Evolutionary conservation across 345 rosid species (phyloP).

Genomic region (Hibiscus tridactylites): DNA sequence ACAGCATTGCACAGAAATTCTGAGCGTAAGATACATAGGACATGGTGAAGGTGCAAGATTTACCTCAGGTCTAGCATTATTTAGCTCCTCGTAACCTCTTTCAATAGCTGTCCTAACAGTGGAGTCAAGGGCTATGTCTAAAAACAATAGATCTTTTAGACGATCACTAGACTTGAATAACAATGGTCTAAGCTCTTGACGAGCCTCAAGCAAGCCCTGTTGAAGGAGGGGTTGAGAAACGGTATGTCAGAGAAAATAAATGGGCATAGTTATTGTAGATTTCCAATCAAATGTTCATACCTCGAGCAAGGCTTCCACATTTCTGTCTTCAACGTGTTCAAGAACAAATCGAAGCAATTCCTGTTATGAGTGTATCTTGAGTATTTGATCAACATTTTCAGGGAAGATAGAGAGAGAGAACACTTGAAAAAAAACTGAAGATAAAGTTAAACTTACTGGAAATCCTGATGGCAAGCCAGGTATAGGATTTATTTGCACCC

Average conservation of each 20-base stretch:
- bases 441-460: conserved; percentile 48
- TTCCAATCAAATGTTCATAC: conserved; percentile 25
- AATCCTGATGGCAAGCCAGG: conserved; percentile 87
- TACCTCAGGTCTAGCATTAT: conserved; percentile 79
- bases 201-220: conserved; percentile 95
- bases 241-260: background rate
- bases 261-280: background rate
- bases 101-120: conserved; percentile 93
- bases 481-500: conserved; percentile 85
- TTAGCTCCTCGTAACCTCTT: conserved; percentile 85
- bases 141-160: conserved; percentile 84
- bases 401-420: background rate
- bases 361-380: conserved; percentile 32
- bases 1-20: background rate
- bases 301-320: conserved; percentile 89
- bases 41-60: conserved; percentile 9
- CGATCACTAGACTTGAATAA: conserved; percentile 62
- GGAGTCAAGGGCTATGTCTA: conserved; percentile 93
- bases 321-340: conserved; percentile 76
- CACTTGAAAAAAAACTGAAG: conserved; percentile 14
- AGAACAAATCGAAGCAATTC: conserved; percentile 74
- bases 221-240: background rate
- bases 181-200: conserved; percentile 83
- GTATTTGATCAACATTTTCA: conserved; percentile 1
- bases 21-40: background rate